phyloP scores from a whole-genome alignment of 768 basidiomycete species.

The Lactarius akahatsu region DNA sequence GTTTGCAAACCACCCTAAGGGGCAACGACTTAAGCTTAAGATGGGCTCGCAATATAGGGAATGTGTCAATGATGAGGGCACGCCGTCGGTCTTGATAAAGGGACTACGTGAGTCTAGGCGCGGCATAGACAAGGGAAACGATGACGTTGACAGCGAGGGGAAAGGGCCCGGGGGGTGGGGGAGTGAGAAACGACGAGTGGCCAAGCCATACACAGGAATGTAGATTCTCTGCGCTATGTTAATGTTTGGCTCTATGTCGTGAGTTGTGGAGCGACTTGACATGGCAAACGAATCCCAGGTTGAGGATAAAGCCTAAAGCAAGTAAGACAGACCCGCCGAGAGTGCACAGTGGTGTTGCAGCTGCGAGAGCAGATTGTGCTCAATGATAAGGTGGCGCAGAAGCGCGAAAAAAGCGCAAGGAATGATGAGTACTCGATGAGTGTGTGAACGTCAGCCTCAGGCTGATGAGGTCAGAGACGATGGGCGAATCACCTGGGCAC shows the following conservation, averaged over 20 bases:
- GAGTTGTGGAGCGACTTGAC: neutral
- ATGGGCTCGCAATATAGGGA: neutral
- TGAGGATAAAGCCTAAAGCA: neutral
- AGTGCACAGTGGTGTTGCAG: neutral
- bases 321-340: neutral
- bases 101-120: constrained; percentile 26
- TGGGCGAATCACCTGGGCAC: neutral
- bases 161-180: constrained; percentile 36
- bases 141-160: constrained; percentile 55
- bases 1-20: constrained; percentile 1
- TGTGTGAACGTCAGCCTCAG: neutral
- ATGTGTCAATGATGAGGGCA: neutral
- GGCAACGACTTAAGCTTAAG: neutral
- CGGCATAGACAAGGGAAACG: constrained; percentile 35
- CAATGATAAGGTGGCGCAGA: neutral
- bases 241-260: neutral
- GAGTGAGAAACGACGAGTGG: constrained; percentile 34
- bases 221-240: constrained; percentile 32
- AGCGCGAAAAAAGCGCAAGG: constrained; percentile 10
- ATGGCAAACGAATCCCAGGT: neutral
- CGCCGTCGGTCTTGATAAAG: constrained; percentile 32
- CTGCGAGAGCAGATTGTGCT: neutral
- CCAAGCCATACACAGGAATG: constrained; percentile 29
- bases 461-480: constrained; percentile 12
- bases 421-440: neutral